A percentile compares a stretch with the other conserved stretches of the same genome.
Conservation (phyloP, 1,139 yeast genomes). For the Saccharomycopsis hybrid region DNA sequence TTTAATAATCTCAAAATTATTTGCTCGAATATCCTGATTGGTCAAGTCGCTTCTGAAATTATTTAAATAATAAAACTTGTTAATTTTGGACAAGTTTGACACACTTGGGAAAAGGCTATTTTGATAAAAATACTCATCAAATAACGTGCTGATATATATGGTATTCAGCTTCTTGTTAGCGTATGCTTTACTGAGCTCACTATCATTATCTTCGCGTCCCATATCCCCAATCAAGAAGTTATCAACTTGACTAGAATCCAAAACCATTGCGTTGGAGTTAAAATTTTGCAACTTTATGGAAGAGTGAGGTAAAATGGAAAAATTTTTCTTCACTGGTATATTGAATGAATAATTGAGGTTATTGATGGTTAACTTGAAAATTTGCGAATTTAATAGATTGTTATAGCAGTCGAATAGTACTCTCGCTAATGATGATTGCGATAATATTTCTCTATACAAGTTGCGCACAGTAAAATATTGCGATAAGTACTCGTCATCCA, state of each 20-base stretch:
- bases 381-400: conserved; percentile 59
- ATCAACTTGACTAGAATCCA: not conserved
- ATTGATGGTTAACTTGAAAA: conserved; percentile 73
- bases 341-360: conserved; percentile 69
- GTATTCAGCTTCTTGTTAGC: conserved; percentile 3
- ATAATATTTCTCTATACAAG: conserved; percentile 34
- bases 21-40: conserved; percentile 6
- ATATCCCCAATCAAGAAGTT: not conserved
- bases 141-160: conserved; percentile 15
- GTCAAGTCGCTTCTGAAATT: conserved; percentile 10
- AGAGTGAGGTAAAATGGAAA: conserved; percentile 56
- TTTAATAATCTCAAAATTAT: conserved; percentile 6
- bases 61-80: conserved; percentile 17
- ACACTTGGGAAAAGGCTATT: conserved; percentile 18
- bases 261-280: not conserved
- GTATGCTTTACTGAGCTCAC: not conserved
- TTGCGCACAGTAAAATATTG: conserved; percentile 22
- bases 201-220: not conserved
- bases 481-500: conserved; percentile 2
- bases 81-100: conserved; percentile 14
- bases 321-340: conserved; percentile 79
- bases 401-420: conserved; percentile 62
- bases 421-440: conserved; percentile 63
- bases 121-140: conserved; percentile 18
- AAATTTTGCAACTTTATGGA: conserved; percentile 37